Evolutionary conservation across 2,329 filamentous ascomycete species (phyloP), one percentile per base, ranked within the genome.

Genomic region (Microsporum ferrugineum): DNA sequence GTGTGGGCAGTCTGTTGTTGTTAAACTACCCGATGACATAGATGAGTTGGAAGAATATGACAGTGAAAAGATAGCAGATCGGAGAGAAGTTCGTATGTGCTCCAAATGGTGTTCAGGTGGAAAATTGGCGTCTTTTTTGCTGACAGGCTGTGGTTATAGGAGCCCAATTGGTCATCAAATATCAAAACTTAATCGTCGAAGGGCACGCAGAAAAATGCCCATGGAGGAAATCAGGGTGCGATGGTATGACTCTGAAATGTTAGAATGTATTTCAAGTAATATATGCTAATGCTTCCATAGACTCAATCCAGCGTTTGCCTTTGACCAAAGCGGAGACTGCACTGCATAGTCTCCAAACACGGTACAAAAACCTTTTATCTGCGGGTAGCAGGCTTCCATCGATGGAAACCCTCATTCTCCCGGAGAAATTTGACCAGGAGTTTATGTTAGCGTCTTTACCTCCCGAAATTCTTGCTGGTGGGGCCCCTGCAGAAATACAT

Each of bases 221-320:
- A 17, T 99, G 92, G 94, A 84, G 85, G 67, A 88, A 84, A 71
- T 84, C 84, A 63, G 91, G 90, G n/a, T 96, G 91, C 71, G 91
- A 95, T 73, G 85, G 88, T 89, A 78, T 31, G 63, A 77, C 17
- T 5, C 41, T 3, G 12, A 2, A 10, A 7, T 23, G 58, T n/a
- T 12, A 7, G 27, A 45, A 45, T 23, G 36, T 5, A 17, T 39
- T 29, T n/a, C 27, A 23, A n/a, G 5, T 45, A 33, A 12, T 7
- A 55, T 65, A 71, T 60, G 73, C 55, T 57, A 57, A 57, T n/a
- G 61, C 51, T 45, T 1, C 27, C 10, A 31, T 64, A 82, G 81
- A 82, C 64, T 83, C 84, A 41, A 87, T 87, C 47, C 85, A 87
- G 67, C 82, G 84, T 59, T 75, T 88, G 10, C 82, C 85, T 5